A percentile compares a stretch with the other conserved stretches of the same genome.
phyloP scores from a whole-genome alignment of 2,329 filamentous ascomycete genomes.

The Aspergillus sergii region DNA sequence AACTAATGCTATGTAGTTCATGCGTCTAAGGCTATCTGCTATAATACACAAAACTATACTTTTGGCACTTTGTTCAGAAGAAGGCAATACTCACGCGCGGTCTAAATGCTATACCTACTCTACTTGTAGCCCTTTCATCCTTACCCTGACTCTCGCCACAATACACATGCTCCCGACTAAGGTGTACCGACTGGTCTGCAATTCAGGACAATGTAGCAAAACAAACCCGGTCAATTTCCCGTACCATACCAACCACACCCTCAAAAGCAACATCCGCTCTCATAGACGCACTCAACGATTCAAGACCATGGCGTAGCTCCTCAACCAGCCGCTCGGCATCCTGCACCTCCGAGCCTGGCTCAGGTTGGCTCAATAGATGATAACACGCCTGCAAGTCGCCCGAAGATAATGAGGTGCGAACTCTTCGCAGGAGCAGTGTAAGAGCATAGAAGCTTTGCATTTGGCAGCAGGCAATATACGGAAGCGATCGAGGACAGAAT shows the following conservation, averaged over 20 bases:
- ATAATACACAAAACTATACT: too few relatives aligned
- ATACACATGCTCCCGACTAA: too few relatives aligned
- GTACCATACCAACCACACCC: constrained; percentile 25
- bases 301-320: constrained; percentile 25
- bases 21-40: too few relatives aligned
- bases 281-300: constrained; percentile 19
- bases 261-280: constrained; percentile 26
- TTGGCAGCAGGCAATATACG: constrained; percentile 25
- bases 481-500: constrained; percentile 20
- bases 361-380: constrained; percentile 22
- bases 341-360: constrained; percentile 22
- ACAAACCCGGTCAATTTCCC: constrained; percentile 21
- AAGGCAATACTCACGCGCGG: too few relatives aligned
- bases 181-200: too few relatives aligned
- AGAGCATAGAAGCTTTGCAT: constrained; percentile 30
- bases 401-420: constrained; percentile 21
- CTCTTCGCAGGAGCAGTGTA: constrained; percentile 25
- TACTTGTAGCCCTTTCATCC: too few relatives aligned
- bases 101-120: too few relatives aligned
- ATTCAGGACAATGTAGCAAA: not conserved
- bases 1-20: too few relatives aligned
- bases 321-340: constrained; percentile 27
- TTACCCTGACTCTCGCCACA: too few relatives aligned
- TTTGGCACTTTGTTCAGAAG: too few relatives aligned
- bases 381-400: constrained; percentile 22